A percentile compares a stretch with the other conserved stretches of the same genome.
Conservation (phyloP, 1,284 basidiomycete species). For the Trichosporon inkin region DNA sequence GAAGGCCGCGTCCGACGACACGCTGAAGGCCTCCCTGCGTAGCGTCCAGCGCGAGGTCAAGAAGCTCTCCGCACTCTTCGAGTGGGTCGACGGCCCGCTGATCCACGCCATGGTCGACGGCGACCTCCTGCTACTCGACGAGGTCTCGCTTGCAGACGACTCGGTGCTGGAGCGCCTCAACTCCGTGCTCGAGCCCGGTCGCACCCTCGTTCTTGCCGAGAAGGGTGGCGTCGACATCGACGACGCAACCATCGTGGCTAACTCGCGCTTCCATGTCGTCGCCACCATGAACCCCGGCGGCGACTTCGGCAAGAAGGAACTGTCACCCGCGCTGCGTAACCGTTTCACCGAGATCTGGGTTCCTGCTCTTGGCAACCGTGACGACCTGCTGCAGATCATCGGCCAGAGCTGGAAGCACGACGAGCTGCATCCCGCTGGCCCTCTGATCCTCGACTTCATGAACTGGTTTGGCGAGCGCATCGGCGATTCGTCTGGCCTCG, state of each 20-base stretch:
- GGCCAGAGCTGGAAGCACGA: conserved; percentile 65
- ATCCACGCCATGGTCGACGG: conserved; percentile 86
- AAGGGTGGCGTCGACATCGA: conserved; percentile 73
- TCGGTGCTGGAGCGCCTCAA: conserved; percentile 97
- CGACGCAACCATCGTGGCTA: conserved; percentile 64
- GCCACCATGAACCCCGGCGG: conserved; percentile 99
- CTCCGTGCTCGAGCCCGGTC: conserved; percentile 86
- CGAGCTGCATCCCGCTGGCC: conserved; percentile 60
- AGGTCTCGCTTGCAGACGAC: conserved; percentile 97
- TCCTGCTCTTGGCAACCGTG: conserved; percentile 70
- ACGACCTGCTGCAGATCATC: conserved; percentile 78
- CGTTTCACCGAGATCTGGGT: conserved; percentile 99
- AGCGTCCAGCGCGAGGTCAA: conserved; percentile 47
- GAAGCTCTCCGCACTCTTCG: conserved; percentile 69
- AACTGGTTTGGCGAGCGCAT: conserved; percentile 70
- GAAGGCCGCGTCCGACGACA: conserved; percentile 14
- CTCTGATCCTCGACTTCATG: conserved; percentile 70
- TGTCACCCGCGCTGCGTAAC: conserved; percentile 94
- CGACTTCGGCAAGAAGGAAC: conserved; percentile 98
- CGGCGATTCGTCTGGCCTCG: conserved; percentile 60
- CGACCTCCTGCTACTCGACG: conserved; percentile 86
- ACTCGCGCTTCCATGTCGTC: conserved; percentile 74
- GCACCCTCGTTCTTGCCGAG: conserved; percentile 90
- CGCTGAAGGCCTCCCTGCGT: conserved; percentile 18
- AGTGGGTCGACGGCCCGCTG: conserved; percentile 95